Percentiles rank a stretch among this genome's conserved stretches.
phyloP scores from a whole-genome alignment of 2,329 filamentous ascomycete genomes.

The Ilyonectria sp. region DNA sequence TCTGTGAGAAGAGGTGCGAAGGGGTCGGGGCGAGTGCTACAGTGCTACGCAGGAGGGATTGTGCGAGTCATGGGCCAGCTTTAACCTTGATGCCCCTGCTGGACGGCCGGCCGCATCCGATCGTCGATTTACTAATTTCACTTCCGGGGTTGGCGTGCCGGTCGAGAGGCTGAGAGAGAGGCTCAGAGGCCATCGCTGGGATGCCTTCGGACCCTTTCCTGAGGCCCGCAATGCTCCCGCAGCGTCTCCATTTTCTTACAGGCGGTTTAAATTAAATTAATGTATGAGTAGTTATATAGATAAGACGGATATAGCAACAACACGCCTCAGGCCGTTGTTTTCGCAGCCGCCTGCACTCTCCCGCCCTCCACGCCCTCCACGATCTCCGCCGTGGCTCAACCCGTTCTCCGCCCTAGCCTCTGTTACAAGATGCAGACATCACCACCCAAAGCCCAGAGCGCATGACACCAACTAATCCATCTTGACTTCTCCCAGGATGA shows the following conservation, averaged over 20 bases:
- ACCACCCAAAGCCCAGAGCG: background rate
- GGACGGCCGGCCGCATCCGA: conserved; percentile 17
- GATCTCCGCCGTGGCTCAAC: background rate
- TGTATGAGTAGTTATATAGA: background rate
- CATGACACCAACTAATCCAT: background rate
- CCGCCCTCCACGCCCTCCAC: background rate
- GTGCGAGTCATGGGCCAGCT: background rate
- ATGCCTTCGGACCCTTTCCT: background rate
- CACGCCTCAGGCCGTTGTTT: background rate
- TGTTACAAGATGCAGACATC: background rate
- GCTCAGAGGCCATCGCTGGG: background rate
- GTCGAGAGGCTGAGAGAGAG: conserved; percentile 16
- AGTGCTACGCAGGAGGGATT: background rate
- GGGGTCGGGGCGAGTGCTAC: background rate
- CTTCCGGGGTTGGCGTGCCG: background rate
- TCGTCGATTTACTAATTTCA: conserved; percentile 16
- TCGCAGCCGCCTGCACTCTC: background rate
- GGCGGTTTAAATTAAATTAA: too few relatives aligned
- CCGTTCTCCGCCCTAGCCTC: background rate
- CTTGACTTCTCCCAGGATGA: background rate
- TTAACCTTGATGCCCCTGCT: conserved; percentile 18
- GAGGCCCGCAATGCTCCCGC: too few relatives aligned
- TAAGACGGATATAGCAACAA: background rate
- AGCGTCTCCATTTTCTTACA: background rate
- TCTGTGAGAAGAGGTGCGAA: conserved; percentile 28